These are phyloP conservation scores for Blastobotrys capitulatus DNA, from an alignment of 1,139 yeast genomes.

Conservation along the genomic window DNA sequence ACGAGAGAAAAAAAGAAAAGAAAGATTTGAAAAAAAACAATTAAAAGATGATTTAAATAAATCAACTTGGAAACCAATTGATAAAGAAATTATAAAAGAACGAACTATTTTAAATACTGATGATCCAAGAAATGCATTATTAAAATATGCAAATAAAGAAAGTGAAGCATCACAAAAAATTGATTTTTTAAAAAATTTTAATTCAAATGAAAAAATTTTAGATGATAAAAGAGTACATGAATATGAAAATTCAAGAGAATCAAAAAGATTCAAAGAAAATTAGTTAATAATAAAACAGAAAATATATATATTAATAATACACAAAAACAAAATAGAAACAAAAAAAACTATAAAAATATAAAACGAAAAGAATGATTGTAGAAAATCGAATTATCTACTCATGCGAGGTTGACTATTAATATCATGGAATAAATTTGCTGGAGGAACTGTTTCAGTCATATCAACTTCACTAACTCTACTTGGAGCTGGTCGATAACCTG, in stretches of 20 bases:
- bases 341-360: not conserved
- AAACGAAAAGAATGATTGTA: not conserved
- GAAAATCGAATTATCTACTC: not conserved
- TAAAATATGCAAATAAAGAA: slow-evolving; percentile 30
- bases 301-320: not conserved
- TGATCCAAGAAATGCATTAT: slow-evolving; percentile 37
- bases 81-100: slow-evolving; percentile 14
- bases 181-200: slow-evolving; percentile 1
- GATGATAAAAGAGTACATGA: not conserved
- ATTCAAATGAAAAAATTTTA: not conserved
- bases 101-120: slow-evolving; percentile 22
- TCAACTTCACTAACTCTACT: slow-evolving; percentile 59
- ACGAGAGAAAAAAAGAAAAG: slow-evolving; percentile 10
- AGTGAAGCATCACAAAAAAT: slow-evolving; percentile 22
- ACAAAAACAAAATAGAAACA: slow-evolving; percentile 1
- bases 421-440: slow-evolving; percentile 55
- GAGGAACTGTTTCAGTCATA: slow-evolving; percentile 63
- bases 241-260: not conserved
- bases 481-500: slow-evolving; percentile 38
- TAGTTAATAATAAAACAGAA: not conserved
- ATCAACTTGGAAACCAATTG: slow-evolving; percentile 19
- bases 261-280: not conserved
- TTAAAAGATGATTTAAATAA: slow-evolving; percentile 16
- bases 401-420: not conserved
- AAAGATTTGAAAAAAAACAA: slow-evolving; percentile 7